These are phyloP conservation scores for Paramecium biaurelia DNA, from an alignment of 73 alveolate genomes.

Conservation along the genomic window DNA sequence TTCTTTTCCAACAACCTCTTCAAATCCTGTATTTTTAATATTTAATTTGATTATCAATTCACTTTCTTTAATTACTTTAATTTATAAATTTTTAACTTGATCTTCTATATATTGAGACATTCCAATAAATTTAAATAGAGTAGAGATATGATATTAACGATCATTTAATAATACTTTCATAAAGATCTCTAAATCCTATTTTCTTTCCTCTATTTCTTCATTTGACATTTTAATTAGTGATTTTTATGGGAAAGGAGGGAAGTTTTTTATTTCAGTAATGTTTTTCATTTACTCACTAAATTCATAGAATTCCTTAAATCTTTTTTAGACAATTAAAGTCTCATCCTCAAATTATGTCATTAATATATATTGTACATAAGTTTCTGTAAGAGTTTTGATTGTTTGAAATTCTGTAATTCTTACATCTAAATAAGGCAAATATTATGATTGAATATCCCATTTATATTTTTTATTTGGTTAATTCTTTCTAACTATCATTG, in stretches of 20 bases:
- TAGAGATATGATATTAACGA: background rate
- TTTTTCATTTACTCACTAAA: background rate
- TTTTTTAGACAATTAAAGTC: background rate
- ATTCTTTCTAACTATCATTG: background rate
- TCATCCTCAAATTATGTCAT: background rate
- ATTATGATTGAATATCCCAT: conserved; percentile 1
- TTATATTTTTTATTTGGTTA: background rate
- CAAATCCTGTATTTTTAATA: conserved; percentile 6
- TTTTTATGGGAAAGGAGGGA: conserved; percentile 9
- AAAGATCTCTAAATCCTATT: background rate
- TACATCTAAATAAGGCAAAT: background rate
- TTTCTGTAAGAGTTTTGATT: background rate
- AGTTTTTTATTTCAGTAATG: background rate
- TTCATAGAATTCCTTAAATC: conserved; percentile 5
- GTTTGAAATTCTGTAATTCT: background rate
- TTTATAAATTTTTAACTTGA: background rate
- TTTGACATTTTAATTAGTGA: background rate
- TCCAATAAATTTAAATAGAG: conserved; percentile 10
- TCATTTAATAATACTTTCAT: conserved; percentile 21
- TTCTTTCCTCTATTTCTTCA: conserved; percentile 6
- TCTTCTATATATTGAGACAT: background rate
- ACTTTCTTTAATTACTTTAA: background rate
- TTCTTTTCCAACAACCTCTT: background rate
- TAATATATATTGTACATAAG: background rate
- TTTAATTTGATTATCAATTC: background rate